Conservation (phyloP, 176 grass and related monocot species). For the Carex parvula region DNA sequence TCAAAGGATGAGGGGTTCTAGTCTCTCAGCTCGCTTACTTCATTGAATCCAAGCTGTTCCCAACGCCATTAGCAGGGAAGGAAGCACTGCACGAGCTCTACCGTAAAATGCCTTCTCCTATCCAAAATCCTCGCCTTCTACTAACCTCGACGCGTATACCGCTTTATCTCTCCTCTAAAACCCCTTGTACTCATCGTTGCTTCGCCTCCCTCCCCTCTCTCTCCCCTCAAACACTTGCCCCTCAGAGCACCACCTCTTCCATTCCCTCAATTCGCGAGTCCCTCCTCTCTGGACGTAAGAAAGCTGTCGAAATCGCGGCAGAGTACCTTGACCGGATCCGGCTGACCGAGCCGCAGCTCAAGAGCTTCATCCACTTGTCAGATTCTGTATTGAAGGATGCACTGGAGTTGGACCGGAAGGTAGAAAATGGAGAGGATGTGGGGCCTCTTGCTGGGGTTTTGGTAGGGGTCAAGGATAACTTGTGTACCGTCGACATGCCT, state of each 20-base stretch:
- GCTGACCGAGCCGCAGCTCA: constrained; percentile 66
- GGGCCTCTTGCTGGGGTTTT: constrained; percentile 74
- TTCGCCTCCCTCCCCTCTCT: constrained; percentile 45
- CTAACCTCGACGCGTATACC: constrained; percentile 38
- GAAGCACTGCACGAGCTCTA: not conserved
- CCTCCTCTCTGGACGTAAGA: constrained; percentile 62
- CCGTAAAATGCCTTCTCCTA: constrained; percentile 48
- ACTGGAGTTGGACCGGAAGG: constrained; percentile 53
- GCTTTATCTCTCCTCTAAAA: not conserved
- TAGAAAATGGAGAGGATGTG: constrained; percentile 47
- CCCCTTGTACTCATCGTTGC: constrained; percentile 20
- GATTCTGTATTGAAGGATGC: constrained; percentile 62
- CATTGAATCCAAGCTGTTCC: not conserved
- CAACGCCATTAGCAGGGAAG: not conserved
- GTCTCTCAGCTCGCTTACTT: not conserved
- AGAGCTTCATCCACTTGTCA: constrained; percentile 84
- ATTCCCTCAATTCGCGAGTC: constrained; percentile 66
- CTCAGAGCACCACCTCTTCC: constrained; percentile 30
- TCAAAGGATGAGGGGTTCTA: not conserved
- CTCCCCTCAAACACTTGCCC: constrained; percentile 32
- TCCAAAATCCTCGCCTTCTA: constrained; percentile 59
- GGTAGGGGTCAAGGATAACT: constrained; percentile 84
- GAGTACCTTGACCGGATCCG: constrained; percentile 82
- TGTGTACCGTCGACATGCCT: constrained; percentile 82
- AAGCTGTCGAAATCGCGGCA: constrained; percentile 51